A percentile compares a stretch with the other conserved stretches of the same genome.
phyloP scores from a whole-genome alignment of 169 alveolate genomes.

The Plasmodium blacklocki region DNA sequence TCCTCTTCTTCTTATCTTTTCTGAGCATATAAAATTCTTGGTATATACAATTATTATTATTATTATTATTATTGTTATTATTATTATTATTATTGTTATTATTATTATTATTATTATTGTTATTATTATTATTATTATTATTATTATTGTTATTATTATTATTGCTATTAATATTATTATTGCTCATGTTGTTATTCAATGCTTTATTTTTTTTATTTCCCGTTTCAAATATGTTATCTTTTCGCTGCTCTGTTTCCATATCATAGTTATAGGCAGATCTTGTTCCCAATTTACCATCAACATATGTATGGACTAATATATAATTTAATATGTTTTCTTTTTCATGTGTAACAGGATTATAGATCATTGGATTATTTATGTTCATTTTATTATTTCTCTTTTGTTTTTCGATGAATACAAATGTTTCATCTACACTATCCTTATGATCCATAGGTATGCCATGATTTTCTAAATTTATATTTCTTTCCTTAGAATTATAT shows the following conservation, averaged over 20 bases:
- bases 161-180: too few species aligned
- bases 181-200: neutral
- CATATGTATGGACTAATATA: constrained; percentile 23
- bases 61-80: neutral
- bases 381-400: constrained; percentile 7
- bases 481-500: too few species aligned
- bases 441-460: too few species aligned
- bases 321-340: constrained; percentile 17
- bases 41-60: neutral
- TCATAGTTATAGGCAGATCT: neutral
- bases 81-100: too few species aligned
- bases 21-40: neutral
- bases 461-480: too few species aligned
- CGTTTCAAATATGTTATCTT: constrained; percentile 11
- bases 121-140: neutral
- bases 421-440: neutral
- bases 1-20: neutral
- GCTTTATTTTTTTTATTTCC: neutral
- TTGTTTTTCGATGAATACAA: neutral
- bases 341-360: neutral
- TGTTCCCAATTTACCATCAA: neutral
- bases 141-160: neutral
- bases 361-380: neutral
- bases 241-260: constrained; percentile 10
- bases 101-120: too few species aligned